Evolutionary conservation across 805 yeast genomes (phyloP).

Genomic region (Wickerhamomyces kurtzmanii): DNA sequence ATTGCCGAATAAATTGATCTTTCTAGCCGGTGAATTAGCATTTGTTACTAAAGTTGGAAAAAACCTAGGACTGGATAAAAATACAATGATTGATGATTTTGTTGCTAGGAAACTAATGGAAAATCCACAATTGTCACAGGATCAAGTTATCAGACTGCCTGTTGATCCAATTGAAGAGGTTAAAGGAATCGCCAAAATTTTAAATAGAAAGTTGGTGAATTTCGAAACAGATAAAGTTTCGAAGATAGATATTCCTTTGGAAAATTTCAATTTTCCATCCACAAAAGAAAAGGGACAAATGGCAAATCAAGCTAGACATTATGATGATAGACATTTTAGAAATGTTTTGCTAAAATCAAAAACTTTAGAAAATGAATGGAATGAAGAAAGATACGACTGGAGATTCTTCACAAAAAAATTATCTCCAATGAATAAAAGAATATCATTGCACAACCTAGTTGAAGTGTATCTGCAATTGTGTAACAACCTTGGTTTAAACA

Average conservation of each 20-base stretch:
- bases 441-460: slow-evolving; percentile 35
- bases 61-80: slow-evolving; percentile 19
- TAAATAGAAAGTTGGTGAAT: slow-evolving; percentile 21
- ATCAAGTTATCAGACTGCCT: slow-evolving; percentile 21
- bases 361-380: slow-evolving; percentile 20
- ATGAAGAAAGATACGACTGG: slow-evolving; percentile 48
- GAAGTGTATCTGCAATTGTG: slow-evolving; percentile 36
- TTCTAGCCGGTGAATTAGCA: slow-evolving; percentile 30
- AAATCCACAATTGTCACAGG: slow-evolving; percentile 11
- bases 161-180: slow-evolving; percentile 17
- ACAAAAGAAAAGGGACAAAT: slow-evolving; percentile 18
- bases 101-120: slow-evolving; percentile 19
- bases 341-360: slow-evolving; percentile 22
- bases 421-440: slow-evolving; percentile 25
- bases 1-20: slow-evolving; percentile 31
- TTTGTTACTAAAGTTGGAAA: slow-evolving; percentile 25
- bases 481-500: slow-evolving; percentile 27
- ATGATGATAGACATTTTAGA: slow-evolving; percentile 21
- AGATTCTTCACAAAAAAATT: slow-evolving; percentile 44
- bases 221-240: slow-evolving; percentile 10
- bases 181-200: slow-evolving; percentile 14
- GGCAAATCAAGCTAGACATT: slow-evolving; percentile 21
- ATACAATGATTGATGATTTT: slow-evolving; percentile 24
- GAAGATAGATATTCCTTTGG: slow-evolving; percentile 10
- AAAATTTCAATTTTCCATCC: slow-evolving; percentile 17